These are phyloP conservation scores for Nigrospora oryzae DNA, from an alignment of 2,329 filamentous ascomycete genomes.

Conservation along the genomic window DNA sequence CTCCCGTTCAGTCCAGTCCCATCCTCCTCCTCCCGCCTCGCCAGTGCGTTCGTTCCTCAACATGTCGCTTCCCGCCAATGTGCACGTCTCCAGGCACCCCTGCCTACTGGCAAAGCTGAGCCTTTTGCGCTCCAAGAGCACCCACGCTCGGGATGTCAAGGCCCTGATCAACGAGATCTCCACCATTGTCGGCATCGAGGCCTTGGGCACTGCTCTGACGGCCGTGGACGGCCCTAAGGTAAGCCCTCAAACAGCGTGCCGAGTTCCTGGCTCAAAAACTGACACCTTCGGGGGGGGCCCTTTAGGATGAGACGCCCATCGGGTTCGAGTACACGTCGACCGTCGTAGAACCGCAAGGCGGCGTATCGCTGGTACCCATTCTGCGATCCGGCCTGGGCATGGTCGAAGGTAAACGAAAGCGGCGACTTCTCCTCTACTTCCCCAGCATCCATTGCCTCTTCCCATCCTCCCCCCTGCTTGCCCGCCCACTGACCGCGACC, in stretches of 20 bases:
- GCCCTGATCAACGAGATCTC: slow-evolving; percentile 78
- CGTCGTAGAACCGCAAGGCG: slow-evolving; percentile 47
- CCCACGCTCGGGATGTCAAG: slow-evolving; percentile 69
- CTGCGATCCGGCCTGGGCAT: slow-evolving; percentile 87
- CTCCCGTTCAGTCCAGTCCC: neutral
- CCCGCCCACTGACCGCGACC: neutral
- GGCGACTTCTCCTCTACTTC: neutral
- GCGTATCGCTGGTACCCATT: slow-evolving; percentile 80
- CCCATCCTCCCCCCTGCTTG: neutral
- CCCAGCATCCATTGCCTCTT: neutral
- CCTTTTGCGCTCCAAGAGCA: slow-evolving; percentile 68
- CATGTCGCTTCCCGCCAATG: slow-evolving; percentile 45
- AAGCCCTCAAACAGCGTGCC: slow-evolving; percentile 15
- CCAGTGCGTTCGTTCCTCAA: neutral
- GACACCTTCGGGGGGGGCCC: too few species aligned
- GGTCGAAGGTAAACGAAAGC: slow-evolving; percentile 57
- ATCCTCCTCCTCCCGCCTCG: neutral
- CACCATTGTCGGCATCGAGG: slow-evolving; percentile 74
- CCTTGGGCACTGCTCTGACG: slow-evolving; percentile 57
- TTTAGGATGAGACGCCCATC: slow-evolving; percentile 68
- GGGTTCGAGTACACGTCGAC: slow-evolving; percentile 66
- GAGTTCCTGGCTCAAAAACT: too few species aligned
- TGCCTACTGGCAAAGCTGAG: slow-evolving; percentile 84
- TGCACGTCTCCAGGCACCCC: slow-evolving; percentile 77
- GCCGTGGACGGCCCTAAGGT: slow-evolving; percentile 55